Evolutionary conservation across 257 asterid species (phyloP).

Genomic region (Phtheirospermum japonicum): DNA sequence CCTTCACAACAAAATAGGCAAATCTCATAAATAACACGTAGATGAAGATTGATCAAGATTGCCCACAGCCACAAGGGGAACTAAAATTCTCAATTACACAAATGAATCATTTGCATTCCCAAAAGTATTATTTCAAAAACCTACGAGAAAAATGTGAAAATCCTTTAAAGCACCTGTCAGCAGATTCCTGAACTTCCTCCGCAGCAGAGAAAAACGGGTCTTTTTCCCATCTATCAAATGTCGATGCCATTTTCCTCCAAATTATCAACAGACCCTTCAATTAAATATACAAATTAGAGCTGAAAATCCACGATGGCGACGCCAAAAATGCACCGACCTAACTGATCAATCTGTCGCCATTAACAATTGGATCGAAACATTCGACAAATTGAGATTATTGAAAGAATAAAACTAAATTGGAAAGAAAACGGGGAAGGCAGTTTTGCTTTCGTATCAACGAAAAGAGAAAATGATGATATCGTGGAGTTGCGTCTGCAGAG

Average conservation of each 20-base stretch:
- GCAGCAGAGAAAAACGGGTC: conserved; percentile 94
- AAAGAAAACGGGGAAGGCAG: conserved; percentile 2
- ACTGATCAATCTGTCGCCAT: conserved; percentile 20
- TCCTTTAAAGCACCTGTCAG: conserved; percentile 60
- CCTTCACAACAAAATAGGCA: conserved; percentile 42
- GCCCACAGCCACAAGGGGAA: too few species aligned
- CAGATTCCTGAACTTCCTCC: conserved; percentile 94
- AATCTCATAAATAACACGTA: conserved; percentile 14
- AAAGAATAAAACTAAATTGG: not conserved
- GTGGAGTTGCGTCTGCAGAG: conserved; percentile 13
- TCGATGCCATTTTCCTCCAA: conserved; percentile 49
- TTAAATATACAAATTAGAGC: conserved; percentile 26
- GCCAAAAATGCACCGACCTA: not conserved
- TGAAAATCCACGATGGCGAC: conserved; percentile 27
- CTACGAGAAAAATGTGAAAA: not conserved
- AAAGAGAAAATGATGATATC: conserved; percentile 8
- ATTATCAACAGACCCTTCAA: conserved; percentile 12
- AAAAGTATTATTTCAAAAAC: conserved; percentile 3
- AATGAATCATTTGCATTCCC: conserved; percentile 3
- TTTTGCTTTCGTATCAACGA: not conserved
- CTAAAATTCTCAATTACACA: not conserved
- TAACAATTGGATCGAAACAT: not conserved
- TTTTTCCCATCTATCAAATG: conserved; percentile 89
- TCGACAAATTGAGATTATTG: not conserved
- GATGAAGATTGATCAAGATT: not conserved